Conservation (phyloP, 2,329 filamentous ascomycete genomes). For the Nigrospora sphaerica region DNA sequence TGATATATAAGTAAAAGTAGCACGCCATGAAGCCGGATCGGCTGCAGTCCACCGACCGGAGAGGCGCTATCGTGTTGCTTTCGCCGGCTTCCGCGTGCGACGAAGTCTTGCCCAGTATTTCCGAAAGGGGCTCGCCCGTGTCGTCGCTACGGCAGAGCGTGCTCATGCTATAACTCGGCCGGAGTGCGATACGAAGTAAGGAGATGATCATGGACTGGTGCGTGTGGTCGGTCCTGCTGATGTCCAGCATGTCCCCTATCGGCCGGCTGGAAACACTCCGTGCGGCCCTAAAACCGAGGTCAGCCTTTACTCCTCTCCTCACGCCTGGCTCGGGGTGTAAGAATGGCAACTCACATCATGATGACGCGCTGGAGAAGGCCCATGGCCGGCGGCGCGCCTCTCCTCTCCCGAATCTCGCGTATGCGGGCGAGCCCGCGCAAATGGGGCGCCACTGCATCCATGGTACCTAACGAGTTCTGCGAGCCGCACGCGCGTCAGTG, state of each 20-base stretch:
- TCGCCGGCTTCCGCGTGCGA: slow-evolving; percentile 12
- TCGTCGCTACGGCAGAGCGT: slow-evolving; percentile 16
- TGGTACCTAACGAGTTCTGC: slow-evolving; percentile 34
- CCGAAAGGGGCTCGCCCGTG: slow-evolving; percentile 16
- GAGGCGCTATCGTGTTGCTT: slow-evolving; percentile 7
- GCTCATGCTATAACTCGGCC: slow-evolving; percentile 26
- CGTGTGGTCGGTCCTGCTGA: slow-evolving; percentile 27
- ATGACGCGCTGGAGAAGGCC: slow-evolving; percentile 35
- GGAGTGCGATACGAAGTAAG: slow-evolving; percentile 34
- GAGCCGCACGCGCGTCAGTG: slow-evolving; percentile 3
- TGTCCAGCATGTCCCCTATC: slow-evolving; percentile 30
- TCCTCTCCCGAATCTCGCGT: slow-evolving; percentile 19
- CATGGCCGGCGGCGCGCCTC: slow-evolving; percentile 18
- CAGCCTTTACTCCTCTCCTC: not conserved
- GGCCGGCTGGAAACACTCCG: slow-evolving; percentile 29
- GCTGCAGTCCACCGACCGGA: slow-evolving; percentile 25
- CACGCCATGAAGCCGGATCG: slow-evolving; percentile 38
- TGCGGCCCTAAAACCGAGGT: slow-evolving; percentile 26
- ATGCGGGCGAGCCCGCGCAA: slow-evolving; percentile 30
- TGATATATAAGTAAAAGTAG: slow-evolving; percentile 39
- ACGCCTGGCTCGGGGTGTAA: not conserved
- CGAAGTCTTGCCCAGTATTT: slow-evolving; percentile 16
- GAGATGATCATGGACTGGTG: slow-evolving; percentile 38
- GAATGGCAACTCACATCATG: slow-evolving; percentile 25
- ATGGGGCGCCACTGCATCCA: slow-evolving; percentile 35